Percentiles rank a stretch among this genome's conserved stretches.
phyloP scores from a whole-genome alignment of 1,284 basidiomycete genomes.

The Naganishia albida region DNA sequence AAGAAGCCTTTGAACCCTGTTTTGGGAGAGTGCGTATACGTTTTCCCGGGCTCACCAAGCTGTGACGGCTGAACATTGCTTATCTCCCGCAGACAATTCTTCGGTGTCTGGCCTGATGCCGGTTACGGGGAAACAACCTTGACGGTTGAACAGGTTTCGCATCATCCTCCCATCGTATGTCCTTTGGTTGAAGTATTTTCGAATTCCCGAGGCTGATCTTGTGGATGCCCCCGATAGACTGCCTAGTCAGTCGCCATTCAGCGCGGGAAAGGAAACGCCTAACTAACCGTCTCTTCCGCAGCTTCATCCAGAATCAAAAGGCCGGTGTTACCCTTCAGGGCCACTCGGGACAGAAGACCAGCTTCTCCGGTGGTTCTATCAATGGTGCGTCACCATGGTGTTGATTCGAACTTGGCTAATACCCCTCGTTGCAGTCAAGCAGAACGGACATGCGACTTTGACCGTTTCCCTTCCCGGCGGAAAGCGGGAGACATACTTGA shows the following conservation, averaged over 20 bases:
- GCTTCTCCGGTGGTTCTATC: conserved; percentile 68
- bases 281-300: neutral
- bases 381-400: conserved; percentile 60
- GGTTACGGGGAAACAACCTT: conserved; percentile 82
- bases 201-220: neutral
- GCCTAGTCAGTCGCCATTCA: conserved; percentile 57
- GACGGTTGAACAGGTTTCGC: conserved; percentile 95
- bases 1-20: conserved; percentile 98
- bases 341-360: conserved; percentile 94
- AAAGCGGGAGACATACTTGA: conserved; percentile 72
- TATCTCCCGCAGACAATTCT: conserved; percentile 70
- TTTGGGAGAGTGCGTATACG: conserved; percentile 76
- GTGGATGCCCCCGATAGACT: conserved; percentile 46
- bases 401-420: conserved; percentile 10
- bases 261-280: conserved; percentile 42
- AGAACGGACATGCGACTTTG: conserved; percentile 90
- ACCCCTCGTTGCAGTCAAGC: conserved; percentile 68
- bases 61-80: conserved; percentile 1
- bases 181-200: neutral
- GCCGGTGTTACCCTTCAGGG: conserved; percentile 81
- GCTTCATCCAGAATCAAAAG: conserved; percentile 74
- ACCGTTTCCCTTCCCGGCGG: conserved; percentile 67
- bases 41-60: neutral
- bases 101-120: conserved; percentile 80
- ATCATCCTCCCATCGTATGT: conserved; percentile 77